Conservation (phyloP, 2,329 filamentous ascomycete genomes). For the Colletotrichum tabaci region DNA sequence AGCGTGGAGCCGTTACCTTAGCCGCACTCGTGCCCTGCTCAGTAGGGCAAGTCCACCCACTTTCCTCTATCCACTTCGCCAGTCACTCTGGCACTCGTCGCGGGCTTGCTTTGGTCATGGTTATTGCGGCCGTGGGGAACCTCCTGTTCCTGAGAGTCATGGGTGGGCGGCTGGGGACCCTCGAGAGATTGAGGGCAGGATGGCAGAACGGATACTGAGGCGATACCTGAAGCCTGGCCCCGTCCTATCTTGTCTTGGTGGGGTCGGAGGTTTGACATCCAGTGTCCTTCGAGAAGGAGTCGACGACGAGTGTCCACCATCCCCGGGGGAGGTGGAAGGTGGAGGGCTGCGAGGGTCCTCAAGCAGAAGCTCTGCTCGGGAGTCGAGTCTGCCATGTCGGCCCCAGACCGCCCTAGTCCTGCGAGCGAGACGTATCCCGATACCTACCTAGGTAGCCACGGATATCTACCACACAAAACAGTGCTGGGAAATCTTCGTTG, state of each 20-base stretch:
- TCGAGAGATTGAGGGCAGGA: conserved; percentile 6
- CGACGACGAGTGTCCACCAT: conserved; percentile 23
- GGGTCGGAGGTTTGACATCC: conserved; percentile 7
- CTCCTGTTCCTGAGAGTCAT: conserved; percentile 21
- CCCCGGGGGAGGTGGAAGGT: conserved; percentile 35
- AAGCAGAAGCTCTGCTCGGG: conserved; percentile 40
- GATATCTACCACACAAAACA: background rate
- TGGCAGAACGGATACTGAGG: conserved; percentile 26
- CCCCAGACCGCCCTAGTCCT: conserved; percentile 29
- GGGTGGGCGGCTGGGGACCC: background rate
- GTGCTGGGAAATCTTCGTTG: background rate
- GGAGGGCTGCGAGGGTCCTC: conserved; percentile 18
- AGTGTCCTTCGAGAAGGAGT: conserved; percentile 29
- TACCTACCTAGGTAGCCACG: background rate
- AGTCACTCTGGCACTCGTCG: conserved; percentile 15
- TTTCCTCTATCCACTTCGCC: conserved; percentile 15
- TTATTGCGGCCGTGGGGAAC: background rate
- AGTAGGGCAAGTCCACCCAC: conserved; percentile 36
- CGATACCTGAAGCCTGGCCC: conserved; percentile 32
- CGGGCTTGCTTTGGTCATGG: conserved; percentile 9
- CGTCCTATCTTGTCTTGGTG: conserved; percentile 26
- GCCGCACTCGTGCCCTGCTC: conserved; percentile 24
- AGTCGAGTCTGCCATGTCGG: conserved; percentile 27
- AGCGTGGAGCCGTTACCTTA: conserved; percentile 15
- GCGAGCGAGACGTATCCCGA: background rate